Base-by-base conservation (phyloP, 345 rosid genomes). In the Eucalyptus tenuipes region DNA sequence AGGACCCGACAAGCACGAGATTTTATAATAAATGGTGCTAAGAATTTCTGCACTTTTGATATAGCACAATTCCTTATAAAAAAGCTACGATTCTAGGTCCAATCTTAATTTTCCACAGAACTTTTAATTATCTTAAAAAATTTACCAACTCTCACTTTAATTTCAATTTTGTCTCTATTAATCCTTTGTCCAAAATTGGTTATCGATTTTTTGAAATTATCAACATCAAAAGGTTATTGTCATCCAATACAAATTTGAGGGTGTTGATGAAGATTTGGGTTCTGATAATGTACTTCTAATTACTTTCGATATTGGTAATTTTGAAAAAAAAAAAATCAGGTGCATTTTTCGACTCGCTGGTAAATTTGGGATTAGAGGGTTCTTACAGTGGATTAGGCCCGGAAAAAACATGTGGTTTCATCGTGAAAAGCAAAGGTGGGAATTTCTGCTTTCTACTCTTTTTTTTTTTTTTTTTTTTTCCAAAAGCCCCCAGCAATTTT, bases 1-100 rank as follows among this genome's bases (percentile, higher is more conserved):
- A 12, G 17, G 33, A 29, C 68, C 0, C 7, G 0, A 61, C 0
- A 29, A 4, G 17, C 5, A 64, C 0, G 10, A 1, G 37, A 14
- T 64, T n/a, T 64, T n/a, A 14, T 2, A 14, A n/a, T n/a, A 64
- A 64, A 64, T 64, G 18, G 37, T 64, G 37, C 10, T n/a, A 64
- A 64, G 10, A 64, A n/a, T n/a, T 64, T n/a, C 0, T 14, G 5
- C 10, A n/a, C 40, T 64, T 64, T n/a, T 64, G 18, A 15, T n/a
- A 64, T 14, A 64, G 75, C 75, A 2, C 31, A 14, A 29, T 2
- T 64, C 37, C 37, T n/a, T n/a, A 64, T 0, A 14, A 64, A n/a
- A 64, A n/a, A 64, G n/a, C 10, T n/a, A 14, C 2, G 2, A 64
- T 27, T 6, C 7, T 12, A 59, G 7, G 10, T n/a, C 37, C 1